Base-by-base conservation (phyloP, 1,284 basidiomycete species). In the Pholiota adiposa region DNA sequence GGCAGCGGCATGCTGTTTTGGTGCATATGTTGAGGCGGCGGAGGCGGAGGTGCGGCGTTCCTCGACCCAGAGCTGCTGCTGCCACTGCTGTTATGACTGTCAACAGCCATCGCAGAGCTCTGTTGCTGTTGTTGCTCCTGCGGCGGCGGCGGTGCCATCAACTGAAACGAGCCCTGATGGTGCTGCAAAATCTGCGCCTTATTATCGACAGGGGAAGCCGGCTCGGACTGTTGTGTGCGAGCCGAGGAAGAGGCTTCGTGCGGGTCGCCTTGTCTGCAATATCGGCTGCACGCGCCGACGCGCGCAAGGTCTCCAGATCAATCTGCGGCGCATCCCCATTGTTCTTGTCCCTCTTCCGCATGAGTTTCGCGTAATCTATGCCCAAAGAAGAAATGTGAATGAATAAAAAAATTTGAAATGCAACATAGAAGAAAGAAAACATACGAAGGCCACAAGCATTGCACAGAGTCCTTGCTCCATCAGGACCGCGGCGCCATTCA, bases 361-460 rank as follows among this genome's bases (percentile, higher is more conserved):
- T 84, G 27, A 92, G 79, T 68, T 92, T 92, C 5, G 89, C 90
- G 66, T 90, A 92, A 74, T 92, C 89, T 91, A 60, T 31, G 43
- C 41, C 53, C 19, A 19, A 55, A 52, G 31, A 57, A 60, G 52
- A 48, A 62, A 48, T 54, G 51, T 25, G 23, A 46, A 25, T 62
- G 58, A 46, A 33, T 16, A 59, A 38, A 49, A 41, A 31, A 58
- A 51, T 36, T n/a, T 25, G 4, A 54, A 56, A 54, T 49, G 48
- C 14, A 58, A 46, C 29, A 55, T 64, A 41, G 63, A 59, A 52
- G 54, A 27, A 59, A 58, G 60, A 51, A 19, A 55, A 88, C 90
- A 72, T 71, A 92, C 90, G 90, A 65, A 93, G 74, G 31, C 90
- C 90, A 73, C 90, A 93, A 48, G 90, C 90, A 70, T 93, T 93